These are phyloP conservation scores for Theileria annulata DNA, from an alignment of 169 alveolate genomes.

Conservation along the genomic window DNA sequence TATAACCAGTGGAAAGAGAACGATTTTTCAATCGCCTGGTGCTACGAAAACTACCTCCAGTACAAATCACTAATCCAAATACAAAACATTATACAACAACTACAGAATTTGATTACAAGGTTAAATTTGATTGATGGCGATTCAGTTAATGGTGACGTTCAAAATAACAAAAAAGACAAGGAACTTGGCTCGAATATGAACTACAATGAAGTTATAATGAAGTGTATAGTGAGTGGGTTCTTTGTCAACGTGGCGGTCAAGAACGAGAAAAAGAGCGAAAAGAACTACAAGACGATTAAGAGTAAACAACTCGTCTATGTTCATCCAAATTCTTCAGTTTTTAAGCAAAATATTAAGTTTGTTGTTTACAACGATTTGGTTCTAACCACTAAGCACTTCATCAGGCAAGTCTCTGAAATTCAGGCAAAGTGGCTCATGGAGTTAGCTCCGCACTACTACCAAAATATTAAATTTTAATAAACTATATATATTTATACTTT, in stretches of 20 bases:
- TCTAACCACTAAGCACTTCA: slow-evolving; percentile 93
- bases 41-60: slow-evolving; percentile 97
- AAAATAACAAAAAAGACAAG: neutral
- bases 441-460: slow-evolving; percentile 96
- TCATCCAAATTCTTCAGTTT: slow-evolving; percentile 92
- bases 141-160: slow-evolving; percentile 18
- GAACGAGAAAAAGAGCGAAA: slow-evolving; percentile 72
- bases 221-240: slow-evolving; percentile 91
- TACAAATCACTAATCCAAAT: slow-evolving; percentile 94
- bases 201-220: slow-evolving; percentile 85
- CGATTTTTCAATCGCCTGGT: slow-evolving; percentile 91
- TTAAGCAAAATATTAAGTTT: slow-evolving; percentile 84
- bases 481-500: too few relatives aligned
- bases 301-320: slow-evolving; percentile 92
- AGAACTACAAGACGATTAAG: slow-evolving; percentile 93
- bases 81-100: slow-evolving; percentile 96
- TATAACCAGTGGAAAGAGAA: slow-evolving; percentile 98
- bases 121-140: slow-evolving; percentile 75
- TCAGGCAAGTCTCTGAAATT: slow-evolving; percentile 92
- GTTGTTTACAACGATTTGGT: slow-evolving; percentile 95
- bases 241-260: slow-evolving; percentile 91
- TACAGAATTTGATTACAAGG: slow-evolving; percentile 71
- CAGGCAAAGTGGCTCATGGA: slow-evolving; percentile 93
- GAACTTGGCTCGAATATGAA: slow-evolving; percentile 38
- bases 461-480: slow-evolving; percentile 15